phyloP scores from a whole-genome alignment of 495 filamentous ascomycete species.

The Daldinia decipiens region DNA sequence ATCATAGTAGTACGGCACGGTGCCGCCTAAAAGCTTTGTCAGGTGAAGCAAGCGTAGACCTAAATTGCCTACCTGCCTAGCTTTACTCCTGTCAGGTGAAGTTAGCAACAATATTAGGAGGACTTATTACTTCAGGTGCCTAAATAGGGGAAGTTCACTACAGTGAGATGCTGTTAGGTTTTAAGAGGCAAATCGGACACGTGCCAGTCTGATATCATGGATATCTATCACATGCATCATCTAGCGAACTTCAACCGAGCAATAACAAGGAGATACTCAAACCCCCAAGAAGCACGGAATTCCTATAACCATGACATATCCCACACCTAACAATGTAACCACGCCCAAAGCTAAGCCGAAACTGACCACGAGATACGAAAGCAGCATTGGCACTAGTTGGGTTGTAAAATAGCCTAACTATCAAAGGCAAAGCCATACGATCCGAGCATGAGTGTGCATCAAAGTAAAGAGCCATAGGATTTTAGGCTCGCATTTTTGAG shows the following conservation, averaged over 20 bases:
- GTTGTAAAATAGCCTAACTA: constrained; percentile 4
- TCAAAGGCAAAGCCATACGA: constrained; percentile 24
- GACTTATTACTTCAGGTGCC: not conserved
- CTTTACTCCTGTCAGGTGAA: not conserved
- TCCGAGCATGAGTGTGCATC: constrained; percentile 1
- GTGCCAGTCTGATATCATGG: constrained; percentile 4
- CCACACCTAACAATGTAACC: constrained; percentile 28
- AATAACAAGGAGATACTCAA: constrained; percentile 2
- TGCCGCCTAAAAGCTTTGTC: not conserved
- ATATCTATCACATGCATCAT: not conserved
- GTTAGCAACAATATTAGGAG: not conserved
- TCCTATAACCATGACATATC: constrained; percentile 1
- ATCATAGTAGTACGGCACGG: not conserved
- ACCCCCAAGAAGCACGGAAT: constrained; percentile 10
- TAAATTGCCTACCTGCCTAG: not conserved
- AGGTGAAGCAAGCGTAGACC: not conserved
- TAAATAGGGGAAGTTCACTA: not conserved
- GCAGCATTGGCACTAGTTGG: constrained; percentile 17
- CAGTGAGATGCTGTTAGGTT: not conserved
- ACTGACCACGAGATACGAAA: constrained; percentile 3
- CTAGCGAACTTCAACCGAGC: constrained; percentile 1
- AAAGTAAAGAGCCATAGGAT: constrained; percentile 8
- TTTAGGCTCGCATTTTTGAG: constrained; percentile 12
- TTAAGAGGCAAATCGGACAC: not conserved
- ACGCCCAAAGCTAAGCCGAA: constrained; percentile 8